Base-by-base conservation (phyloP, 768 basidiomycete species). In the Boletus reticuloceps region DNA sequence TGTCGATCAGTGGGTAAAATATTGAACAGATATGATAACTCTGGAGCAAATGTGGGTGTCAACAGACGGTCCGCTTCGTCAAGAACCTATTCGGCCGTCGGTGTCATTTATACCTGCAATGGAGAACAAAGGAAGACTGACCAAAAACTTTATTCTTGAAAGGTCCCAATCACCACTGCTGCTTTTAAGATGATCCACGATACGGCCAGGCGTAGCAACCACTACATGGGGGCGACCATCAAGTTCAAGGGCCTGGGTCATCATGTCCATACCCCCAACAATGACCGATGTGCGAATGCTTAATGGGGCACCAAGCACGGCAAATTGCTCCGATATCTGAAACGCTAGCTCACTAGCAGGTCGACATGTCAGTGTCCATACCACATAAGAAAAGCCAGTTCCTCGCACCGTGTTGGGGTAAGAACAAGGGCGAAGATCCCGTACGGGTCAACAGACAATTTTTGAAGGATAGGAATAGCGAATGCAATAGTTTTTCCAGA, bases 261-360 rank as follows among this genome's bases (percentile, higher is more conserved):
- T 93, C 88, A 96, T 96, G 64, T 99, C 97, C 93, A 99, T 96
- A 6, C 97, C 97, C 17, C 97, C 97, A 3, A 98, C 94, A 32
- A 98, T 77, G 9, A 98, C 94, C 11, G 89, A 82, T 10, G 94
- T 96, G 31, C 85, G 85, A 46, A 93, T 72, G 64, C 88, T 93
- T 55, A 97, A 73, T 12, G 92, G 77, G 17, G 82, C 78, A 25
- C 97, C 96, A 3, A 99, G 79, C 6, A 94, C 94, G 3, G 86
- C 84, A 69, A 98, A 98, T 69, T 99, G 97, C 59, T 98, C 96
- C 2, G 94, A 83, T 47, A 99, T 94, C 67, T 99, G 97, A 67
- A 98, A 98, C 0, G 97, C 97, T 19, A 99, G 78, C 67, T 99
- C 97, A 60, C 96, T 98, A 61, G 17, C 10, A 7, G 44, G 31